phyloP scores from a whole-genome alignment of 768 basidiomycete genomes.

The Lyophyllum semitale region DNA sequence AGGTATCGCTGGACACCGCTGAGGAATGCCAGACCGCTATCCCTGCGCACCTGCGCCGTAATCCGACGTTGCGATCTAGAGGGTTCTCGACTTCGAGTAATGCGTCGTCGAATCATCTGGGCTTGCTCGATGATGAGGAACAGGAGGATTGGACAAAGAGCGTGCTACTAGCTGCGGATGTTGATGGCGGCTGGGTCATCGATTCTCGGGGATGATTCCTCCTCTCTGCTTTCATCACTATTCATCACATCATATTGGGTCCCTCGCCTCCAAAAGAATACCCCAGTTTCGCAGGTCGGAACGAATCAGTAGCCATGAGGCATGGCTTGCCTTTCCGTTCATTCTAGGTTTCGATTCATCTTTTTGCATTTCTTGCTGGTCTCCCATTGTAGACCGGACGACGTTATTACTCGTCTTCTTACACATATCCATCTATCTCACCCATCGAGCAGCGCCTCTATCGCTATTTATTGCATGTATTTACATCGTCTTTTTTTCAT shows the following conservation, averaged over 20 bases:
- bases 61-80: slow-evolving; percentile 20
- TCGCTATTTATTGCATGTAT: slow-evolving; percentile 10
- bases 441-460: not conserved
- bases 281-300: slow-evolving; percentile 3
- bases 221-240: not conserved
- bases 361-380: not conserved
- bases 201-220: not conserved
- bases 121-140: slow-evolving; percentile 46
- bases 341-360: not conserved
- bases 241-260: not conserved
- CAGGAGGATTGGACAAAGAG: slow-evolving; percentile 74
- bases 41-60: slow-evolving; percentile 23
- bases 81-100: slow-evolving; percentile 31
- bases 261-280: not conserved
- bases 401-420: not conserved
- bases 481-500: not conserved
- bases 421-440: slow-evolving; percentile 2
- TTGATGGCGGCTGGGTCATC: slow-evolving; percentile 33
- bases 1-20: slow-evolving; percentile 14
- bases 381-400: not conserved
- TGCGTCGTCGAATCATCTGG: slow-evolving; percentile 48
- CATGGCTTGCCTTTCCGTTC: slow-evolving; percentile 4
- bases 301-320: not conserved
- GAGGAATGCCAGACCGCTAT: slow-evolving; percentile 9
- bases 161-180: slow-evolving; percentile 71